Percentiles rank a stretch among this genome's conserved stretches.
These are phyloP conservation scores for Rhizopogon vinicolor DNA, from an alignment of 768 basidiomycete species.

Conservation along the genomic window DNA sequence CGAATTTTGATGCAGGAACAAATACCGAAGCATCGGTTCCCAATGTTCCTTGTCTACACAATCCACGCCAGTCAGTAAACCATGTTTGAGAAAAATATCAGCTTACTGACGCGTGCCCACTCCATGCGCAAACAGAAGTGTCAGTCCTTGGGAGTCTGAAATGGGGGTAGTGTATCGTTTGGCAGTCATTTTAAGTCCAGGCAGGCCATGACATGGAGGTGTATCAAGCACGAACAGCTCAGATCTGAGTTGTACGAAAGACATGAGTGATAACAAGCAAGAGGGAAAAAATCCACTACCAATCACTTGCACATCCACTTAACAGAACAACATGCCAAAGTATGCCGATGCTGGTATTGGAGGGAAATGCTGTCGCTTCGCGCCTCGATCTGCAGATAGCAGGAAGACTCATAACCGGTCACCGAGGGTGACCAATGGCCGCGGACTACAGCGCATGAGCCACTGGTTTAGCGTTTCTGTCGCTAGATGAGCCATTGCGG, in stretches of 20 bases:
- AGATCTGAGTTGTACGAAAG: not conserved
- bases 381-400: not conserved
- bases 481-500: not conserved
- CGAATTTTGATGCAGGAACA: conserved; percentile 30
- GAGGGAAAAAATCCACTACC: not conserved
- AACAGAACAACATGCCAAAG: not conserved
- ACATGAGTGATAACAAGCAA: not conserved
- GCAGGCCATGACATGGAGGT: conserved; percentile 1
- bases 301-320: not conserved
- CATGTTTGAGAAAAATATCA: not conserved
- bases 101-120: conserved; percentile 39
- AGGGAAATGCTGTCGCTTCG: not conserved
- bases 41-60: conserved; percentile 52
- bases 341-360: not conserved
- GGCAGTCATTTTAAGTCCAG: conserved; percentile 36
- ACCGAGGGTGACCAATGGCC: not conserved
- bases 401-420: not conserved
- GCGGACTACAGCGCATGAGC: not conserved
- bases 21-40: conserved; percentile 40
- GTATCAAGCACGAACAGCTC: conserved; percentile 4
- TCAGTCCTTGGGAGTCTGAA: conserved; percentile 32
- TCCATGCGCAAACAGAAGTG: conserved; percentile 44
- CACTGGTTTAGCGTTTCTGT: not conserved
- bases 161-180: conserved; percentile 35
- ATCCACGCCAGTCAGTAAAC: not conserved